phyloP scores from a whole-genome alignment of 2,329 filamentous ascomycete genomes.

The Fusarium virguliforme region DNA sequence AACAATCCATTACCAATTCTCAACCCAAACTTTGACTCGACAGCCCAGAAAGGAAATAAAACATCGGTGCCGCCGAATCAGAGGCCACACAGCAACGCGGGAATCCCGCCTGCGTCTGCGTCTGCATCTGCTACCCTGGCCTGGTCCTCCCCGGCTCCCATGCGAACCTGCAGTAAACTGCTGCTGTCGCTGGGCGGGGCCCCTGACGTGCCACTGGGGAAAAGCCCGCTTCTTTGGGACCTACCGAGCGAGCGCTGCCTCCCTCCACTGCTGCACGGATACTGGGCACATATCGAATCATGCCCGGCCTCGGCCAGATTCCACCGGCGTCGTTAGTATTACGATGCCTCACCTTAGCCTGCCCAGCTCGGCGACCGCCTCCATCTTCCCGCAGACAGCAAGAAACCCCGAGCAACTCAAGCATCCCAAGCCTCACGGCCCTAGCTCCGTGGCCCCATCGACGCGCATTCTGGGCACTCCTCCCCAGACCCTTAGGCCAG shows the following conservation, averaged over 20 bases:
- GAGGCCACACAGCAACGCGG: conserved; percentile 34
- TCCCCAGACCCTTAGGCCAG: conserved; percentile 33
- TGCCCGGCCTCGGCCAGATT: conserved; percentile 31
- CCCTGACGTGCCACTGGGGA: conserved; percentile 22
- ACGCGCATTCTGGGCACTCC: conserved; percentile 41
- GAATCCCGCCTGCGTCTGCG: conserved; percentile 40
- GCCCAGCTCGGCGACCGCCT: conserved; percentile 16
- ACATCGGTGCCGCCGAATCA: conserved; percentile 41
- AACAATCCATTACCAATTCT: conserved; percentile 47
- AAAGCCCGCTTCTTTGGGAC: conserved; percentile 2
- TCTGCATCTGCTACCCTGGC: conserved; percentile 34
- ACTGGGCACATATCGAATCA: conserved; percentile 7
- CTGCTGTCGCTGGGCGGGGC: conserved; percentile 19
- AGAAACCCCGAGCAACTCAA: conserved; percentile 14
- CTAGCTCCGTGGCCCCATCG: conserved; percentile 39
- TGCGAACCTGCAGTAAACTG: conserved; percentile 30
- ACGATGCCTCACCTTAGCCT: conserved; percentile 15
- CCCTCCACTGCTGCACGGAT: neutral
- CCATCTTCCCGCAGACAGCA: conserved; percentile 22
- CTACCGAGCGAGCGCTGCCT: conserved; percentile 9
- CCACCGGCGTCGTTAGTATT: conserved; percentile 19
- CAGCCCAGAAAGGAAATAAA: conserved; percentile 38
- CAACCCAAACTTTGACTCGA: conserved; percentile 31
- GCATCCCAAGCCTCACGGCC: conserved; percentile 17
- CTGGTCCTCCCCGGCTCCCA: conserved; percentile 28